Conservation (phyloP, 495 filamentous ascomycete genomes). For the Xylaria acuta region DNA sequence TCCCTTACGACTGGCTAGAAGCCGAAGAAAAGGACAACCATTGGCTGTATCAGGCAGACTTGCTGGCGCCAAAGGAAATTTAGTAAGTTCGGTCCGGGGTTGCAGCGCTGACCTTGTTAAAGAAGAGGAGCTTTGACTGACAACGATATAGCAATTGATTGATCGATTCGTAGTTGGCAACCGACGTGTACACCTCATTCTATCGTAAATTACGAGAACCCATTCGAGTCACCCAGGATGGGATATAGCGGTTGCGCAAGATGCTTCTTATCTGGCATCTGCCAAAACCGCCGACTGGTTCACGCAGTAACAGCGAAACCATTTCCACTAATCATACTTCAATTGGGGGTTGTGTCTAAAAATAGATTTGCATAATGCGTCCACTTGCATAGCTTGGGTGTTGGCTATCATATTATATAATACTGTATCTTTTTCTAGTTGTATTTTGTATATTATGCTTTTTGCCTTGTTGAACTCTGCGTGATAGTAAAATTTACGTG, state of each 20-base stretch:
- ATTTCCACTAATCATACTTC: not conserved
- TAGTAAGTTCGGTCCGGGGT: constrained; percentile 68
- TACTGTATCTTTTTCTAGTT: not conserved
- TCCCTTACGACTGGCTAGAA: constrained; percentile 93
- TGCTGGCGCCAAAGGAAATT: constrained; percentile 94
- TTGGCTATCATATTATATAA: constrained; percentile 18
- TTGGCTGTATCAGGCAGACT: constrained; percentile 96
- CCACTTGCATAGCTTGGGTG: constrained; percentile 22
- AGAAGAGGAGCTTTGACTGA: not conserved
- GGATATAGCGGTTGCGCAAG: not conserved
- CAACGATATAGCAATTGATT: constrained; percentile 18
- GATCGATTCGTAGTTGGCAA: not conserved
- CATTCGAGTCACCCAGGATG: not conserved
- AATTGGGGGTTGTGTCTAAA: not conserved
- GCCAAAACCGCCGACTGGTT: not conserved
- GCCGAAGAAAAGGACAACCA: constrained; percentile 91
- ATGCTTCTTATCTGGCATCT: not conserved
- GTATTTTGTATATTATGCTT: not conserved
- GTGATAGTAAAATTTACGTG: not conserved
- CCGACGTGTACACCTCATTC: not conserved
- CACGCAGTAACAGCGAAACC: not conserved
- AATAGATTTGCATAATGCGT: constrained; percentile 23
- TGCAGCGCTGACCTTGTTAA: not conserved
- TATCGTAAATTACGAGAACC: not conserved
- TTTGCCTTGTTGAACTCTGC: not conserved